Base-by-base conservation (phyloP, 2,329 filamentous ascomycete species). In the Calonectria hongkongensis region DNA sequence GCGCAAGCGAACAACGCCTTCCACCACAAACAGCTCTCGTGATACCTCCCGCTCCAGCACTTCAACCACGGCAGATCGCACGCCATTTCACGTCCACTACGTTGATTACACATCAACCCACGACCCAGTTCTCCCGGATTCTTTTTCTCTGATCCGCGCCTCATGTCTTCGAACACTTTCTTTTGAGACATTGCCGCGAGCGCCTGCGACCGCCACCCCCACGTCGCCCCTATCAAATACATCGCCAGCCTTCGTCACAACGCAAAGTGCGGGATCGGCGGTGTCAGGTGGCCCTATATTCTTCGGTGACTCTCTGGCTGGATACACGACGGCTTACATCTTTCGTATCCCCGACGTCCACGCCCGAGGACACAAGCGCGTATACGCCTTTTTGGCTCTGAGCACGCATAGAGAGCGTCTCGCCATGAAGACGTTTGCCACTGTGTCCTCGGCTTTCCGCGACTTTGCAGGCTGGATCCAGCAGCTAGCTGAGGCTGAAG, bases 291-390 rank as follows among this genome's bases (percentile, higher is more conserved):
- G 92, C 0, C 91, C 92, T 36, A 92, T 94, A 66, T 93, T 94
- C 81, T 93, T 94, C 72, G 92, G 92, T 36, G 92, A 94, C 78
- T 87, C 90, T 1, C 81, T 89, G 0, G 89, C 91, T 1, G 92
- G 92, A 36, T 93, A 93, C 82, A 94, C 92, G 0, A 94, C 92
- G 0, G 92, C 92, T 16, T 93, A 92, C 82, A 92, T 93, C 75
- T 94, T 94, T 79, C 91, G 92, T 30, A 92, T 94, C 50, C 90
- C 92, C 8, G 92, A 94, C 79, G 86, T 92, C 43, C 91, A 92
- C 74, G 92, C 92, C 16, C 90, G 92, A 15, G 92, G 92, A 5
- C 90, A 92, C 76, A 92, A 92, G 82, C 89, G 92, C n/a, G 90
- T 93, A 15, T 94, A 94, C 79, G 92, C 92, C 13, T 91, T 94